Percentiles rank a stretch among this genome's conserved stretches.
These are phyloP conservation scores for Chiua virens DNA, from an alignment of 768 basidiomycete species.

Conservation along the genomic window DNA sequence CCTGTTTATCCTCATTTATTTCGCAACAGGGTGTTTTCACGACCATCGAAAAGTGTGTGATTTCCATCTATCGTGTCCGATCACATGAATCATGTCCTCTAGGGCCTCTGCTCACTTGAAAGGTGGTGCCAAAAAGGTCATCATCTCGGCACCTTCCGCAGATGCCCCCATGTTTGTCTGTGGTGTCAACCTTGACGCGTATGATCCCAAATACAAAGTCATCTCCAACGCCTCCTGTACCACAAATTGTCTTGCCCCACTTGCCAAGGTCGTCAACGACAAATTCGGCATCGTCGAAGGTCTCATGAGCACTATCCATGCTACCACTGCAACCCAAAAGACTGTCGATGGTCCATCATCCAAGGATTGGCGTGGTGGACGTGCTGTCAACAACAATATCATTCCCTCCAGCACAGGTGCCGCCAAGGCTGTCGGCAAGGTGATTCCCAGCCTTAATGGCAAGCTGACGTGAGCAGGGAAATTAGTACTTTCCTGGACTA, in stretches of 20 bases:
- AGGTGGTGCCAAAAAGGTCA: conserved; percentile 99
- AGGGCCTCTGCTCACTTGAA: conserved; percentile 92
- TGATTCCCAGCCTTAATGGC: conserved; percentile 94
- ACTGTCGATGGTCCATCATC: conserved; percentile 91
- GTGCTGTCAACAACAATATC: conserved; percentile 96
- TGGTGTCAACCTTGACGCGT: conserved; percentile 93
- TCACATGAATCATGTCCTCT: conserved; percentile 3
- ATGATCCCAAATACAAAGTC: conserved; percentile 87
- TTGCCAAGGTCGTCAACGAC: conserved; percentile 98
- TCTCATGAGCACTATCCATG: conserved; percentile 98
- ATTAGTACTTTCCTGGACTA: not conserved
- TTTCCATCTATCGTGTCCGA: conserved; percentile 2
- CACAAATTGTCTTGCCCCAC: conserved; percentile 99
- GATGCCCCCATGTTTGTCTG: conserved; percentile 94
- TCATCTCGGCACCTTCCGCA: conserved; percentile 98
- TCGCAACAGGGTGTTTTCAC: conserved; percentile 87
- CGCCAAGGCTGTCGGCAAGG: conserved; percentile 98
- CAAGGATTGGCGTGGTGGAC: conserved; percentile 98
- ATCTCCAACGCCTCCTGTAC: conserved; percentile 99
- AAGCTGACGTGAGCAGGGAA: conserved; percentile 84
- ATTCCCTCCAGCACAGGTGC: conserved; percentile 99
- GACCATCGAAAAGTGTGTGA: conserved; percentile 77
- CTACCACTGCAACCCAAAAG: conserved; percentile 95
- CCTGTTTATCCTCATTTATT: not conserved
- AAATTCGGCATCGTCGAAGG: conserved; percentile 95